Conservation (phyloP, 805 yeast genomes). For the Saccharomycopsis lassenensis region DNA sequence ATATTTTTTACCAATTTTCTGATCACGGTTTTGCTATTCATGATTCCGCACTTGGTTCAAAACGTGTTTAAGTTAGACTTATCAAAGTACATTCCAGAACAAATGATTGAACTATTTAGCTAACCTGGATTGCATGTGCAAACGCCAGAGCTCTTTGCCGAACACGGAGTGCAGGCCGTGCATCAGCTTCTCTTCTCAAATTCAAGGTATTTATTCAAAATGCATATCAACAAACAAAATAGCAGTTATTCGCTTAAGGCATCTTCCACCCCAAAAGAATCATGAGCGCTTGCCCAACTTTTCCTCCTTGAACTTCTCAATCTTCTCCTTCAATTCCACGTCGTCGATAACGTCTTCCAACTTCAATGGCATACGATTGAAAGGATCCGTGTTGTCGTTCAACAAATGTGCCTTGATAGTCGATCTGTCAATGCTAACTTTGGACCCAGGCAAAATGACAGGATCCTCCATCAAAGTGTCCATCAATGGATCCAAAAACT, state of each 20-base stretch:
- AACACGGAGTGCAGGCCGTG: too few species aligned
- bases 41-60: conserved; percentile 30
- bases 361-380: conserved; percentile 83
- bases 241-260: too few species aligned
- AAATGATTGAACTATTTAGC: too few species aligned
- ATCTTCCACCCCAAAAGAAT: too few species aligned
- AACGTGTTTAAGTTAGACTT: conserved; percentile 30
- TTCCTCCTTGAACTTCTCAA: conserved; percentile 42
- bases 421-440: conserved; percentile 74
- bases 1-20: conserved; percentile 17
- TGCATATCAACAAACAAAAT: too few species aligned
- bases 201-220: too few species aligned
- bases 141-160: too few species aligned
- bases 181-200: too few species aligned
- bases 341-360: conserved; percentile 82
- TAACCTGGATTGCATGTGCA: too few species aligned
- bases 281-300: too few species aligned
- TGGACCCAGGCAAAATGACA: conserved; percentile 83
- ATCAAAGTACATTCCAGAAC: too few species aligned
- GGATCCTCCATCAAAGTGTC: conserved; percentile 94
- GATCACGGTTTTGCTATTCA: conserved; percentile 26
- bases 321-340: conserved; percentile 51
- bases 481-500: conserved; percentile 94
- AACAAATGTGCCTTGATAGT: conserved; percentile 89
- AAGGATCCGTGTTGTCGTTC: conserved; percentile 95